A percentile compares a stretch with the other conserved stretches of the same genome.
Evolutionary conservation across 257 asterid species (phyloP).

Genomic region (Plectranthus barbatus): DNA sequence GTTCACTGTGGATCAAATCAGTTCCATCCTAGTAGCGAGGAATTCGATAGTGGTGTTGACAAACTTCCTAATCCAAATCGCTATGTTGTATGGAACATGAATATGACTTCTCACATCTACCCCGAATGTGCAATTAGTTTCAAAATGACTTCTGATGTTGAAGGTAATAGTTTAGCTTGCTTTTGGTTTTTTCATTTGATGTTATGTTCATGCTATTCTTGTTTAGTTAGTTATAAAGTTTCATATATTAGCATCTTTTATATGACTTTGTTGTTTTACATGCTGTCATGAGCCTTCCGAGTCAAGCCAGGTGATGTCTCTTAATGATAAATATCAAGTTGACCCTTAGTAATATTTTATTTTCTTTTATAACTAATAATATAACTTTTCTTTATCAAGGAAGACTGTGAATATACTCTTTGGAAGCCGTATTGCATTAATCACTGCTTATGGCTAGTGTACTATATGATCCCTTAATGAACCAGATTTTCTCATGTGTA

Average conservation of each 20-base stretch:
- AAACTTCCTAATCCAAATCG: conserved; percentile 56
- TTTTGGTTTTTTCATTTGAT: not conserved
- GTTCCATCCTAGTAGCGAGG: conserved; percentile 80
- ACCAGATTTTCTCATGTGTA: not conserved
- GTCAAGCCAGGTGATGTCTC: not conserved
- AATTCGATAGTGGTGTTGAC: conserved; percentile 90
- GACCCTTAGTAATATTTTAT: not conserved
- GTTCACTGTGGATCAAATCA: conserved; percentile 68
- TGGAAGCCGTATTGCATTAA: not conserved
- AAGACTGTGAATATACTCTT: not conserved
- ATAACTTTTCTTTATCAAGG: not conserved
- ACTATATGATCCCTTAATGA: not conserved
- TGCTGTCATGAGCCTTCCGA: not conserved
- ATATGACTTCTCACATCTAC: conserved; percentile 65
- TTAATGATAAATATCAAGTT: not conserved
- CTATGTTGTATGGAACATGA: conserved; percentile 79
- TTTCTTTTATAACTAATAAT: not conserved
- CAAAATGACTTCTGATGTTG: conserved; percentile 54
- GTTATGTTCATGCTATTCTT: not conserved
- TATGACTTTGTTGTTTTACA: not conserved
- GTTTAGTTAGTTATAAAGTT: not conserved
- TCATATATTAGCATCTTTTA: not conserved
- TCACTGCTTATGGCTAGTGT: not conserved
- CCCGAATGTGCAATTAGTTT: conserved; percentile 82
- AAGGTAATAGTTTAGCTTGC: conserved; percentile 31